phyloP scores from a whole-genome alignment of 2,329 filamentous ascomycete genomes.

The Alternaria viburni region DNA sequence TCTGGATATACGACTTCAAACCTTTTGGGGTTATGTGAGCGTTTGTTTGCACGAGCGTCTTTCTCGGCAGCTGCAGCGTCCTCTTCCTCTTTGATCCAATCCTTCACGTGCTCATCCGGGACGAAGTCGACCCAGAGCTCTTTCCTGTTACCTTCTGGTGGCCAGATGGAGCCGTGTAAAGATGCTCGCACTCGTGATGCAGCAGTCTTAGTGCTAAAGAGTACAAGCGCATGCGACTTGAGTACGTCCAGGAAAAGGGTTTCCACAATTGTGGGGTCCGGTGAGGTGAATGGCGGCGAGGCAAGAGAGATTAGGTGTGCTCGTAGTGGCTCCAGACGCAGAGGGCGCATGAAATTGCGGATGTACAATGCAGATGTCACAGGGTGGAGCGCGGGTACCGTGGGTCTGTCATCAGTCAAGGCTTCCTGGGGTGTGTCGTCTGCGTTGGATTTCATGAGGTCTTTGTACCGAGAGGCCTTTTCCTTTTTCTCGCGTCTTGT shows the following conservation, averaged over 20 bases:
- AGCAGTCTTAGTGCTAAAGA: conserved; percentile 71
- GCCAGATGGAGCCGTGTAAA: conserved; percentile 83
- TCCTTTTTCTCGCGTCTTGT: conserved; percentile 33
- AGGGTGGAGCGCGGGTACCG: conserved; percentile 50
- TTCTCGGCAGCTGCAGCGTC: conserved; percentile 39
- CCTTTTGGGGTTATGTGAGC: conserved; percentile 27
- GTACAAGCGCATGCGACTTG: conserved; percentile 84
- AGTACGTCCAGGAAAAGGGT: conserved; percentile 83
- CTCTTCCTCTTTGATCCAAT: conserved; percentile 69
- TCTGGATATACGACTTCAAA: conserved; percentile 42
- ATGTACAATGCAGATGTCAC: conserved; percentile 72
- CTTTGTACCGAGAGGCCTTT: conserved; percentile 44
- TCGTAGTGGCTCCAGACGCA: conserved; percentile 71
- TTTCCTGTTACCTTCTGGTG: conserved; percentile 83
- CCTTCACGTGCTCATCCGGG: conserved; percentile 72
- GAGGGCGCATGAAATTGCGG: conserved; percentile 84
- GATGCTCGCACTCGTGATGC: conserved; percentile 78
- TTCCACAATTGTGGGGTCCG: conserved; percentile 63
- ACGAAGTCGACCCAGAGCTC: conserved; percentile 89
- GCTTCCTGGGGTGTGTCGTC: conserved; percentile 18
- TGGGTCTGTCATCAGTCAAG: conserved; percentile 38
- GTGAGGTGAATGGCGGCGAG: conserved; percentile 59
- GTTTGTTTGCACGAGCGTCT: conserved; percentile 29
- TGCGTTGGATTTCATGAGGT: conserved; percentile 33
- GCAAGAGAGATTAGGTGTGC: conserved; percentile 74